A percentile compares a stretch with the other conserved stretches of the same genome.
phyloP scores from a whole-genome alignment of 805 yeast genomes.

The Candida yuanshanica region DNA sequence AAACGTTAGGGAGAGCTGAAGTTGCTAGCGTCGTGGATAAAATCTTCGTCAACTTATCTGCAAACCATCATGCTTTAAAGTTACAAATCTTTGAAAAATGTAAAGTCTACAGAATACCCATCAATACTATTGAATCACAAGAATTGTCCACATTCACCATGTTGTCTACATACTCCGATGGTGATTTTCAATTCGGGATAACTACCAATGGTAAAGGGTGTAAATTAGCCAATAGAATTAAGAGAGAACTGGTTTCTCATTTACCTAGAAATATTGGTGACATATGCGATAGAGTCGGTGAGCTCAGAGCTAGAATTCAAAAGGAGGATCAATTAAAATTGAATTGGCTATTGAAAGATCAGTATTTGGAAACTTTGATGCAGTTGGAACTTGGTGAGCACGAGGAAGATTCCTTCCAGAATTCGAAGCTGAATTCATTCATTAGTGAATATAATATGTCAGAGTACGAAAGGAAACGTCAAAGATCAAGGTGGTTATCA shows the following conservation, averaged over 20 bases:
- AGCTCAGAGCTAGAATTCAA: slow-evolving; percentile 50
- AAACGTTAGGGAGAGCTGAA: slow-evolving; percentile 51
- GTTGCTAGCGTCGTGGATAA: slow-evolving; percentile 67
- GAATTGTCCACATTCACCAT: slow-evolving; percentile 70
- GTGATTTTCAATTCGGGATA: slow-evolving; percentile 75
- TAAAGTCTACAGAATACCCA: slow-evolving; percentile 62
- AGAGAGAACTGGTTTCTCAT: slow-evolving; percentile 59
- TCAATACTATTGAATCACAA: slow-evolving; percentile 72
- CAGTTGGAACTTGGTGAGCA: slow-evolving; percentile 44
- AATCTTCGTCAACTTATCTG: slow-evolving; percentile 57
- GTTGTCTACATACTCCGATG: slow-evolving; percentile 63
- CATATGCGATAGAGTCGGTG: slow-evolving; percentile 65
- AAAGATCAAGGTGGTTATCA: slow-evolving; percentile 76
- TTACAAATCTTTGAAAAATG: slow-evolving; percentile 45
- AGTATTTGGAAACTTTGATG: slow-evolving; percentile 21
- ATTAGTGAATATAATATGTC: slow-evolving; percentile 55
- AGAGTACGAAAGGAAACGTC: slow-evolving; percentile 43
- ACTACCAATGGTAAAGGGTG: slow-evolving; percentile 90
- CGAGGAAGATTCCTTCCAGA: slow-evolving; percentile 67
- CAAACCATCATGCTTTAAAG: slow-evolving; percentile 27
- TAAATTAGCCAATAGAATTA: slow-evolving; percentile 72
- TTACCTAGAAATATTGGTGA: slow-evolving; percentile 68
- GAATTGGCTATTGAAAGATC: slow-evolving; percentile 18
- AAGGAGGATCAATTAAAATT: slow-evolving; percentile 39
- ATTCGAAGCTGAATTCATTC: slow-evolving; percentile 52